Evolutionary conservation across 2,329 filamentous ascomycete genomes (phyloP).

Genomic region (Alternaria triticina): DNA sequence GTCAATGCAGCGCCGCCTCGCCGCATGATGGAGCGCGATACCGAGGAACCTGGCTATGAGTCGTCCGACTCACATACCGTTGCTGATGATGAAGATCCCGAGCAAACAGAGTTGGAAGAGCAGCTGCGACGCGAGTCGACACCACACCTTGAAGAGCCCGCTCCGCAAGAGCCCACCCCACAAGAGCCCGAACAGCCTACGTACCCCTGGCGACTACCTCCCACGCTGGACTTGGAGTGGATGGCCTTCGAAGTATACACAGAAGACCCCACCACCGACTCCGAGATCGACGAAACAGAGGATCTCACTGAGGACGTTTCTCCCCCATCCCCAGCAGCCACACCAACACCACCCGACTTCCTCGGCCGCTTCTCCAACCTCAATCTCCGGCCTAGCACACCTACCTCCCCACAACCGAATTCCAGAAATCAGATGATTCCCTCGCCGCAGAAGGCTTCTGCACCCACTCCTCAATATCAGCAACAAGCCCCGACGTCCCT

Average conservation of each 20-base stretch:
- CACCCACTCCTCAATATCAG: conserved; percentile 11
- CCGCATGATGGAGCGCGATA: conserved; percentile 59
- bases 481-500: conserved; percentile 31
- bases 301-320: conserved; percentile 18
- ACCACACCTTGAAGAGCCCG: conserved; percentile 16
- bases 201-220: conserved; percentile 67
- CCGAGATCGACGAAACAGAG: conserved; percentile 54
- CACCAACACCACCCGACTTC: conserved; percentile 49
- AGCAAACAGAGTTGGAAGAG: conserved; percentile 55
- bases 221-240: conserved; percentile 86
- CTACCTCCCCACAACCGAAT: conserved; percentile 20
- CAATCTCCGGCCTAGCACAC: conserved; percentile 45
- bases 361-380: conserved; percentile 56
- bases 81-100: conserved; percentile 37
- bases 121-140: conserved; percentile 54
- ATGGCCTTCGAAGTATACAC: conserved; percentile 86
- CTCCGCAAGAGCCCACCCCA: conserved; percentile 15
- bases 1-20: conserved; percentile 67
- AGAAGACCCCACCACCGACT: conserved; percentile 65
- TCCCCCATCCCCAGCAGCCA: conserved; percentile 20
- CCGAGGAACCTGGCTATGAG: conserved; percentile 33
- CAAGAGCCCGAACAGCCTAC: conserved; percentile 21
- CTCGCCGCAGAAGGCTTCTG: conserved; percentile 30
- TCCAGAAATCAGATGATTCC: conserved; percentile 37
- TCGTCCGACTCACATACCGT: conserved; percentile 50